Percentiles rank a stretch among this genome's conserved stretches.
phyloP scores from a whole-genome alignment of 2,329 filamentous ascomycete species.

The Pseudogymnoascus sp. region DNA sequence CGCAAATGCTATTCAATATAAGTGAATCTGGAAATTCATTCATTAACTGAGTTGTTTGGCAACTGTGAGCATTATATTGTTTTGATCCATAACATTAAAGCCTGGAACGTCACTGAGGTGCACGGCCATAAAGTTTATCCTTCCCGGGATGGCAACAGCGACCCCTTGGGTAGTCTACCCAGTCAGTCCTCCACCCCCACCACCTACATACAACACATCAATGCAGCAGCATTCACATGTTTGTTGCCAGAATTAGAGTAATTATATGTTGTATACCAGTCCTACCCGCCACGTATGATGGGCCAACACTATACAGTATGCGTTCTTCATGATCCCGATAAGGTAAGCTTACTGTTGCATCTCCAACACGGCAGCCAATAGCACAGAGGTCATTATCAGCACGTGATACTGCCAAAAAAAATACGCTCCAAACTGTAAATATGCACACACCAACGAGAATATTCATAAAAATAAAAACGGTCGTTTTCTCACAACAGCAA shows the following conservation, averaged over 20 bases:
- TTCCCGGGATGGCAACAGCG: constrained; percentile 2
- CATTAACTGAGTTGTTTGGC: constrained; percentile 3
- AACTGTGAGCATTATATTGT: constrained; percentile 4
- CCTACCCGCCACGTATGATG: background rate
- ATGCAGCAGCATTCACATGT: background rate
- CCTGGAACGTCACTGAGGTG: constrained; percentile 4
- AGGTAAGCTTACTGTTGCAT: background rate
- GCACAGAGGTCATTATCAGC: background rate
- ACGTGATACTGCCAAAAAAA: constrained; percentile 2
- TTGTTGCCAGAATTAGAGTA: background rate
- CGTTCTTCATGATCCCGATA: background rate
- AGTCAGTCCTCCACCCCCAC: background rate
- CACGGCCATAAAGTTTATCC: constrained; percentile 6
- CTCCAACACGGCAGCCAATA: background rate
- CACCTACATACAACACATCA: background rate
- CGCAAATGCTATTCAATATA: background rate
- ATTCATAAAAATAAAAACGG: constrained; percentile 2
- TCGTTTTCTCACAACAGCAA: constrained; percentile 1
- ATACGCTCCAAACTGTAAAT: background rate
- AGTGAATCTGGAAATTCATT: background rate
- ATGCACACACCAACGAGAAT: constrained; percentile 1
- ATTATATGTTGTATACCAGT: background rate
- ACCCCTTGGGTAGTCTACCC: background rate
- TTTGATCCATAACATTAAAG: constrained; percentile 5
- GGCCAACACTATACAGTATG: background rate